Evolutionary conservation across 2,329 filamentous ascomycete species (phyloP).

Genomic region (Xylaria sp.): DNA sequence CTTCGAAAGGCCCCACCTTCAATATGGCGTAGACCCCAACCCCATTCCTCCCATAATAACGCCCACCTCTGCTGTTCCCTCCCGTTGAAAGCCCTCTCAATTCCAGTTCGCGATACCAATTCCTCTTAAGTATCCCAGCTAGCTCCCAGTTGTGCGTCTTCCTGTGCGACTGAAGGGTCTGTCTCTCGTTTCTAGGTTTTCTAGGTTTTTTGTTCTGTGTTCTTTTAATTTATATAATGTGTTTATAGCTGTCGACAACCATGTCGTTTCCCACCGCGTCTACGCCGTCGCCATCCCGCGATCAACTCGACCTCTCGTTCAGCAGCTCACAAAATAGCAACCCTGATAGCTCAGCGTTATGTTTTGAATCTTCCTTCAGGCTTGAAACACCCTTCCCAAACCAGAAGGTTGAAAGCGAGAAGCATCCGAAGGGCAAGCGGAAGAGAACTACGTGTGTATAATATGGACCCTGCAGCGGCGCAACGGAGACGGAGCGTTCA

Average conservation of each 20-base stretch:
- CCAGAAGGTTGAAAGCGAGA: constrained; percentile 49
- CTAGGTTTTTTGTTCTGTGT: background rate
- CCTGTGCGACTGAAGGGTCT: constrained; percentile 7
- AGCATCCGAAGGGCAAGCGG: constrained; percentile 69
- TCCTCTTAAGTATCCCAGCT: constrained; percentile 2
- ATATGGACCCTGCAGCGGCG: constrained; percentile 7
- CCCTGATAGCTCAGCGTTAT: constrained; percentile 47
- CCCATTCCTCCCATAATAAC: constrained; percentile 41
- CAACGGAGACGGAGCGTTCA: background rate
- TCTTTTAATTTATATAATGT: constrained; percentile 41
- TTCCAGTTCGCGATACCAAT: constrained; percentile 27
- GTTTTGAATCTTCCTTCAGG: constrained; percentile 52
- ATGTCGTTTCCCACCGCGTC: constrained; percentile 47
- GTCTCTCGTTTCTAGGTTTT: constrained; percentile 30
- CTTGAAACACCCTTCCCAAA: constrained; percentile 48
- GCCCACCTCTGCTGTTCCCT: constrained; percentile 37
- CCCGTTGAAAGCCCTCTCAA: constrained; percentile 27
- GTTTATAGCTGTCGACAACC: constrained; percentile 39
- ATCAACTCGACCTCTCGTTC: constrained; percentile 43
- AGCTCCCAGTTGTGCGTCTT: constrained; percentile 11
- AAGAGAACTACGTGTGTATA: constrained; percentile 70
- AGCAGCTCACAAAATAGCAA: constrained; percentile 47
- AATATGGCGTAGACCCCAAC: constrained; percentile 35
- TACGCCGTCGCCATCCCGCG: constrained; percentile 41
- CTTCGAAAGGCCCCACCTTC: constrained; percentile 38